Conservation (phyloP, 306 rosid genomes). For the Cucurbita moschata region DNA sequence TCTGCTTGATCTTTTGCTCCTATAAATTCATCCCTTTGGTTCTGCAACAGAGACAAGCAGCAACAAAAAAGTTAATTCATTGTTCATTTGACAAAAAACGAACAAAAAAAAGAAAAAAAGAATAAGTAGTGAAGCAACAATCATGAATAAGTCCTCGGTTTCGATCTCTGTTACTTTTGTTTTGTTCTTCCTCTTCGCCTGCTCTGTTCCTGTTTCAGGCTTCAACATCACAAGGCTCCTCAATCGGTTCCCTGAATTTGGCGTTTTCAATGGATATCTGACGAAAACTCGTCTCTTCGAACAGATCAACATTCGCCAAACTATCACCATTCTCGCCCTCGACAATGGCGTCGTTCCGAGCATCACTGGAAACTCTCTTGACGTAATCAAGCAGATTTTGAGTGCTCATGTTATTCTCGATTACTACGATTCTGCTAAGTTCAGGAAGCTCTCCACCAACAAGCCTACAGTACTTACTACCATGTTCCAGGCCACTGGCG, state of each 20-base stretch:
- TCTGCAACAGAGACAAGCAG: not conserved
- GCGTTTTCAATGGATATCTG: slow-evolving; percentile 22
- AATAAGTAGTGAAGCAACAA: too few species aligned
- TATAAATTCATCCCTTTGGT: not conserved
- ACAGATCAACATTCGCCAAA: slow-evolving; percentile 26
- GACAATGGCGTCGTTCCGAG: slow-evolving; percentile 2
- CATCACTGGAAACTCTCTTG: slow-evolving; percentile 16
- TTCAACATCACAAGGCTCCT: slow-evolving; percentile 35
- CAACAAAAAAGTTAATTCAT: not conserved
- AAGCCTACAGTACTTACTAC: slow-evolving; percentile 17
- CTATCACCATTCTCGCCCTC: slow-evolving; percentile 35
- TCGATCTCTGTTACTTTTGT: not conserved
- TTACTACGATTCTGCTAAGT: slow-evolving; percentile 26
- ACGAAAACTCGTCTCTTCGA: slow-evolving; percentile 36
- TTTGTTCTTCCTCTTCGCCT: slow-evolving; percentile 6
- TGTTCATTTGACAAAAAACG: not conserved
- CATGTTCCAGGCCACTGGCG: slow-evolving; percentile 27
- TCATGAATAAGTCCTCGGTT: not conserved
- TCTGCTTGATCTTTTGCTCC: not conserved
- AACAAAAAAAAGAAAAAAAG: not conserved
- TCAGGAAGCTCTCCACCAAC: not conserved
- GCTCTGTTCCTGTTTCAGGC: slow-evolving; percentile 15
- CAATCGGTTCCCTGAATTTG: slow-evolving; percentile 10
- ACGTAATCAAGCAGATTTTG: slow-evolving; percentile 16
- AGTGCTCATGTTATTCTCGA: slow-evolving; percentile 23